These are phyloP conservation scores for Tricharina praecox DNA, from an alignment of 495 filamentous ascomycete species.

Conservation along the genomic window DNA sequence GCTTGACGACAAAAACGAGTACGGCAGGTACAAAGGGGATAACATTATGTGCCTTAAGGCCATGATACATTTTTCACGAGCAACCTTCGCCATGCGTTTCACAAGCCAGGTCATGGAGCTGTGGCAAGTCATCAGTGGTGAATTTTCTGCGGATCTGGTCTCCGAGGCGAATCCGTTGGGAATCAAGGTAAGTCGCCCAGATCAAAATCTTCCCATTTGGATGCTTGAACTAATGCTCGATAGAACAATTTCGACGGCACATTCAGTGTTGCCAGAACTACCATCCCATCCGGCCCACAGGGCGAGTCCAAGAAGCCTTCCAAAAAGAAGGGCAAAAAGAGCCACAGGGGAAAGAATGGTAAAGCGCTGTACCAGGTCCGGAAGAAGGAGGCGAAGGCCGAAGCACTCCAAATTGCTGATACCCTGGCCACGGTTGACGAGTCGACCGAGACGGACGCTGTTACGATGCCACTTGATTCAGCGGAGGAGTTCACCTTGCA, in stretches of 20 bases:
- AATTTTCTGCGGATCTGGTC: not conserved
- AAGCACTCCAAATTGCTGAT: no score
- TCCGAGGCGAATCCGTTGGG: not conserved
- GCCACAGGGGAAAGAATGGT: conserved; percentile 5
- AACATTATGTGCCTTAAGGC: no score
- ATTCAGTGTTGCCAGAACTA: not conserved
- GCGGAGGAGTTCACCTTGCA: no score
- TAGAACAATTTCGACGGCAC: not conserved
- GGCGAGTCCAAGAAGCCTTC: conserved; percentile 5
- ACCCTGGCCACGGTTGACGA: no score
- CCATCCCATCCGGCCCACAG: not conserved
- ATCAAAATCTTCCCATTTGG: no score
- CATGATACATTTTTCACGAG: not conserved
- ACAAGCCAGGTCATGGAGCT: not conserved
- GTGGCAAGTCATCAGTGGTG: not conserved
- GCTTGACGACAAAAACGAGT: no score
- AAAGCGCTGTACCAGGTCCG: conserved; percentile 4
- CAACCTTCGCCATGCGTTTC: not conserved
- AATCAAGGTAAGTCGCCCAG: not conserved
- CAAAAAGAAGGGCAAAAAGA: conserved; percentile 10
- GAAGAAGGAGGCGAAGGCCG: conserved; percentile 10
- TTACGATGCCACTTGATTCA: no score
- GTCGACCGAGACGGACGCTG: no score
- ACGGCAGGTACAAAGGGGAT: no score
- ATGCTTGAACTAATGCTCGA: not conserved